Percentiles rank a stretch among this genome's conserved stretches.
Conservation (phyloP, 2,329 filamentous ascomycete species). For the Phaeomoniella chlamydospora region DNA sequence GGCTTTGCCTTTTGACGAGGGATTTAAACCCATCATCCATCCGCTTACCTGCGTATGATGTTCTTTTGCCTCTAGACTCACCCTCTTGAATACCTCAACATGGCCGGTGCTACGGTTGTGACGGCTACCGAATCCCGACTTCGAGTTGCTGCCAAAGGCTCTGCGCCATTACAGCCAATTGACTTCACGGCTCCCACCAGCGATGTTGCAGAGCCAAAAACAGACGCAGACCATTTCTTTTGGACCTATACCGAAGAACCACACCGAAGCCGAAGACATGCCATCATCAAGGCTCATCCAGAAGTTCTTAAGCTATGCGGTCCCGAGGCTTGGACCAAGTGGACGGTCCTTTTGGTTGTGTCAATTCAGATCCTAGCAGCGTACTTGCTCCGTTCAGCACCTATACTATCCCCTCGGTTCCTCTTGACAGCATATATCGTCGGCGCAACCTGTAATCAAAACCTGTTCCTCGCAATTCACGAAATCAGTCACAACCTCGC, state of each 20-base stretch:
- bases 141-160: not conserved
- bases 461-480: slow-evolving; percentile 95
- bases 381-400: slow-evolving; percentile 58
- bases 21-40: too few relatives aligned
- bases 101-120: not conserved
- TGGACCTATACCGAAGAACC: slow-evolving; percentile 99
- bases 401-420: slow-evolving; percentile 73
- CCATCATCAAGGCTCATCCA: slow-evolving; percentile 96
- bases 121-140: not conserved
- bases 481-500: slow-evolving; percentile 97
- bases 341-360: slow-evolving; percentile 73
- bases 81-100: too few relatives aligned
- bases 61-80: too few relatives aligned
- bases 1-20: too few relatives aligned
- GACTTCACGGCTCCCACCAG: not conserved
- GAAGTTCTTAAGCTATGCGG: slow-evolving; percentile 97
- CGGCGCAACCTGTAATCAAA: slow-evolving; percentile 93
- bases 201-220: not conserved
- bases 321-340: slow-evolving; percentile 90
- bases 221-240: slow-evolving; percentile 56
- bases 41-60: too few relatives aligned
- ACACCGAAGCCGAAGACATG: slow-evolving; percentile 74
- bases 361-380: slow-evolving; percentile 65
- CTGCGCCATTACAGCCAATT: not conserved
- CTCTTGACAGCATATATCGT: slow-evolving; percentile 79